Percentiles rank a stretch among this genome's conserved stretches.
These are phyloP conservation scores for Elaeis oleifera DNA, from an alignment of 202 grass and related monocot species.

Conservation along the genomic window DNA sequence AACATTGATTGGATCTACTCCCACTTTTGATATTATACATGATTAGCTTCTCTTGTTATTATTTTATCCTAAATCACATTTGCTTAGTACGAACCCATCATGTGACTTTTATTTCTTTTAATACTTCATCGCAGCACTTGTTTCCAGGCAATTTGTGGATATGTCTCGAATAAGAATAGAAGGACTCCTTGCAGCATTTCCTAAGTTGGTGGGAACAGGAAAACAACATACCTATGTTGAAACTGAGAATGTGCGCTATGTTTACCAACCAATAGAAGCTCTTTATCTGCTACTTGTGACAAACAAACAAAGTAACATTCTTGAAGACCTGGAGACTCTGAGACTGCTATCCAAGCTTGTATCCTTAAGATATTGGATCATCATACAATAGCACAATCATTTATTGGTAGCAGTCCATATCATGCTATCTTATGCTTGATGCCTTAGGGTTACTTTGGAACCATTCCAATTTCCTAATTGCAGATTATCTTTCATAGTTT, in stretches of 20 bases:
- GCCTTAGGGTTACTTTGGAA: too few species aligned
- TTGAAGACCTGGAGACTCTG: conserved; percentile 89
- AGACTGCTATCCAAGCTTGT: conserved; percentile 89
- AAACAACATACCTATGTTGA: conserved; percentile 97
- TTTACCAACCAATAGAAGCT: conserved; percentile 86
- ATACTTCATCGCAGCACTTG: conserved; percentile 47
- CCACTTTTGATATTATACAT: too few species aligned
- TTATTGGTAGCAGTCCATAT: too few species aligned
- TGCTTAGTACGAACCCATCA: too few species aligned
- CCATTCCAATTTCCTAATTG: too few species aligned
- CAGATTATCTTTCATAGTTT: too few species aligned
- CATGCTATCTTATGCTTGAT: too few species aligned
- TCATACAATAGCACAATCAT: neutral
- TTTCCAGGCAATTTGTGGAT: conserved; percentile 91
- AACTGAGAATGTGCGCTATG: conserved; percentile 88
- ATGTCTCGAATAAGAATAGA: conserved; percentile 92
- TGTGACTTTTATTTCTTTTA: neutral
- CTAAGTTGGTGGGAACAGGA: conserved; percentile 85
- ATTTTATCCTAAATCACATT: too few species aligned
- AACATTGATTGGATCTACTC: too few species aligned
- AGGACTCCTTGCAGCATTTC: conserved; percentile 83
- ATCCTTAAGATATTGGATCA: conserved; percentile 50
- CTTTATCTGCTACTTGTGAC: conserved; percentile 81
- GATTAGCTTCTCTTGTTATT: too few species aligned
- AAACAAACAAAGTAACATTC: conserved; percentile 97